Evolutionary conservation across 1,284 basidiomycete species (phyloP), one percentile per base, ranked within the genome.

Genomic region (Cerioporus squamosus): DNA sequence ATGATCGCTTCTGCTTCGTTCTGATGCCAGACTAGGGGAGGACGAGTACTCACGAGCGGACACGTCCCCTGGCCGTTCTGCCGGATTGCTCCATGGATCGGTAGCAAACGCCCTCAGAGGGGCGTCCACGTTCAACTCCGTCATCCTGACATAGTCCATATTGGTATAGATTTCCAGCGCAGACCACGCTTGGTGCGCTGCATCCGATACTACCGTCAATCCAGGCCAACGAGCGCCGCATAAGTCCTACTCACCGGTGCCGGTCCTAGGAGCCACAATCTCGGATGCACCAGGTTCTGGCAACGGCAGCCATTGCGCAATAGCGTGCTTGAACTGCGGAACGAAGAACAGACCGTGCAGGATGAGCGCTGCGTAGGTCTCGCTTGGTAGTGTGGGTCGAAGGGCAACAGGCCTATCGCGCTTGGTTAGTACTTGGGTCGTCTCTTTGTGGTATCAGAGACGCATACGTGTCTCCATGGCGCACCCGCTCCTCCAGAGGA

Each of bases 341-440:
- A 91, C 78, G 61, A 81, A 82, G 66, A 82, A 89, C 4, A 91
- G 65, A 0, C 81, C 83, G 66, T 91, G 88, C 4, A 90, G 64
- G 26, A 88, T 79, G 62, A 88, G 72, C 1, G 84, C 81, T 22
- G 86, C 85, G 61, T 90, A 86, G 2, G 80, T 77, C 45, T 81
- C 71, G 1, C 75, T 73, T 2, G 82, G 70, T 15, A 71, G 65
- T n/a, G 82, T 81, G 0, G 86, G 81, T 22, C 88, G 85, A 18
- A 91, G 65, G 3, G 86, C 85, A 20, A 90, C 79, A 17, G 88
- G 89, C 23, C 88, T 90, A 58, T 20, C 49, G 23, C 44, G 8
- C 2, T 10, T n/a, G 3, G 20, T 47, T 36, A 55, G 53, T 36
- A 29, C 55, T 20, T 59, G 43, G 23, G 49, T 20, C 4, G 24